phyloP scores from a whole-genome alignment of 805 yeast species.

The Lipomyces spencermartinsiae region DNA sequence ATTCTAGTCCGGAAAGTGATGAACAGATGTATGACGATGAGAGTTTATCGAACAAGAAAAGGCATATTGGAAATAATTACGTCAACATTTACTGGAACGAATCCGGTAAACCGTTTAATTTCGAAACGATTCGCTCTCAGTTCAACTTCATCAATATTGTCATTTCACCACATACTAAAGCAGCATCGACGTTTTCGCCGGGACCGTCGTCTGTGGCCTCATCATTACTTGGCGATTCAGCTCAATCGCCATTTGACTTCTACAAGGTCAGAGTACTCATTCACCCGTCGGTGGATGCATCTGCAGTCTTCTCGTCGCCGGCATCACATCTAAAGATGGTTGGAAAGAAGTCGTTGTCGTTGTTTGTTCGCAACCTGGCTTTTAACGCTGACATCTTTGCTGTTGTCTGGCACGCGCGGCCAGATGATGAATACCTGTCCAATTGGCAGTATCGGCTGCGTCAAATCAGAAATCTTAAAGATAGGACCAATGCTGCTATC shows the following conservation, averaged over 20 bases:
- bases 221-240: constrained; percentile 17
- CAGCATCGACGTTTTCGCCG: constrained; percentile 28
- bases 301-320: constrained; percentile 53
- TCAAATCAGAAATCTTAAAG: constrained; percentile 55
- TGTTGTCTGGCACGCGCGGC: constrained; percentile 66
- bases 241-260: constrained; percentile 19
- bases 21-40: constrained; percentile 25
- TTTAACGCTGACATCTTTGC: constrained; percentile 75
- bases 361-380: constrained; percentile 69
- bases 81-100: constrained; percentile 85
- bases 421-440: constrained; percentile 58
- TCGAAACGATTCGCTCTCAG: constrained; percentile 74
- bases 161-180: constrained; percentile 64
- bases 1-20: constrained; percentile 2
- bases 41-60: constrained; percentile 57
- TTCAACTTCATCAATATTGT: constrained; percentile 84
- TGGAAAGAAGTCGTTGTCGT: constrained; percentile 63
- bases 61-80: constrained; percentile 86
- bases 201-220: constrained; percentile 29
- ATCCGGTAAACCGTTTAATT: constrained; percentile 64
- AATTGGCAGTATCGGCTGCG: constrained; percentile 73
- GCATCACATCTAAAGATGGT: constrained; percentile 77
- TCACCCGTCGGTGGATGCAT: constrained; percentile 23
- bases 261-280: constrained; percentile 32
- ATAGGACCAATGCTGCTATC: constrained; percentile 39